Percentiles rank a stretch among this genome's conserved stretches.
phyloP scores from a whole-genome alignment of 352 stramenopile genomes.

The Globisporangium sylvaticum region DNA sequence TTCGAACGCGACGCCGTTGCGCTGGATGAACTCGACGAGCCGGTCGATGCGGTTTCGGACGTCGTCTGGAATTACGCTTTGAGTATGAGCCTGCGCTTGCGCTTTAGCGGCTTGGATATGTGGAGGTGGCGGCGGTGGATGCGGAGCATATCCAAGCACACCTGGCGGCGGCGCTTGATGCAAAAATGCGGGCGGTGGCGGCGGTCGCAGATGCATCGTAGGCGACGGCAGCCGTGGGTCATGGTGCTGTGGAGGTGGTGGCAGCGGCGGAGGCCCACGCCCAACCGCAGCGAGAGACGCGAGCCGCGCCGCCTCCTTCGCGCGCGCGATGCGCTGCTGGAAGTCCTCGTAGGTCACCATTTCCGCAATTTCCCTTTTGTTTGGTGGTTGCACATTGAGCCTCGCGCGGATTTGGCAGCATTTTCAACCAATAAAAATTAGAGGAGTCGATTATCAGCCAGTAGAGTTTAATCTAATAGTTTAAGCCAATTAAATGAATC shows the following conservation, averaged over 20 bases:
- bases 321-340: conserved; percentile 50
- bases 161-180: conserved; percentile 8
- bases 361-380: not conserved
- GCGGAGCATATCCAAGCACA: not conserved
- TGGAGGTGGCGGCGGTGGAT: not conserved
- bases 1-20: conserved; percentile 58
- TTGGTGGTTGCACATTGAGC: not conserved
- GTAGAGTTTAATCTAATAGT: not conserved
- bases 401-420: too few relatives aligned
- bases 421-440: not conserved
- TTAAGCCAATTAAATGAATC: too few relatives aligned
- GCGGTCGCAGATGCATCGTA: not conserved
- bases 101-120: not conserved
- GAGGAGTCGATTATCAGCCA: not conserved
- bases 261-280: conserved; percentile 13
- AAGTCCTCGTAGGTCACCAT: conserved; percentile 22
- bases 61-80: conserved; percentile 25
- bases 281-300: conserved; percentile 38
- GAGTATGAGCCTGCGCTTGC: not conserved
- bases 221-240: not conserved
- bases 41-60: conserved; percentile 49
- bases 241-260: not conserved
- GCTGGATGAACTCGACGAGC: conserved; percentile 54
- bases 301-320: conserved; percentile 49
- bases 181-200: conserved; percentile 14